Percentiles rank a stretch among this genome's conserved stretches.
Conservation (phyloP, 2,329 filamentous ascomycete species). For the Penicillium verrucosum region DNA sequence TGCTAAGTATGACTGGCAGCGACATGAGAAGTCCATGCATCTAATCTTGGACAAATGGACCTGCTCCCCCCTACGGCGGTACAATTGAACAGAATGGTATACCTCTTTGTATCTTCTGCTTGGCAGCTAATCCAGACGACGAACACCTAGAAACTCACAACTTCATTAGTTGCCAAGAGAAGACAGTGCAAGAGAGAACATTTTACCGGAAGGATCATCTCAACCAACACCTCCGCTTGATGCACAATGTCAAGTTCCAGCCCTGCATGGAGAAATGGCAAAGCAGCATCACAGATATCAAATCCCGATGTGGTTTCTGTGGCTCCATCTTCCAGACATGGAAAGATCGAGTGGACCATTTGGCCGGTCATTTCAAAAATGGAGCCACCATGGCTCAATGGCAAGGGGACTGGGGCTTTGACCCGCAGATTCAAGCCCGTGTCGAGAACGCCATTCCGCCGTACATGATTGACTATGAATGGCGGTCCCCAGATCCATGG, state of each 20-base stretch:
- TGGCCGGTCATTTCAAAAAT: conserved; percentile 41
- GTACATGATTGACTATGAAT: conserved; percentile 37
- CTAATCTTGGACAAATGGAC: conserved; percentile 58
- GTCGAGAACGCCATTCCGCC: conserved; percentile 39
- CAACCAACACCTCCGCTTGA: conserved; percentile 58
- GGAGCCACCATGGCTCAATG: conserved; percentile 39
- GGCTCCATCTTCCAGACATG: conserved; percentile 40
- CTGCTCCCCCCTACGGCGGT: conserved; percentile 57
- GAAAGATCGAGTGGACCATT: conserved; percentile 44
- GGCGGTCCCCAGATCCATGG: conserved; percentile 32
- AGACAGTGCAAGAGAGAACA: conserved; percentile 57
- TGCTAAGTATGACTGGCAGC: conserved; percentile 58
- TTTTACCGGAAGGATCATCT: conserved; percentile 64
- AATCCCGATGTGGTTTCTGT: conserved; percentile 48
- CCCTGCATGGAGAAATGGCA: conserved; percentile 59
- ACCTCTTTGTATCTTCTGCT: conserved; percentile 59
- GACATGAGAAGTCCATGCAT: conserved; percentile 58
- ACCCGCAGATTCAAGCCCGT: conserved; percentile 33
- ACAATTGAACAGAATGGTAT: conserved; percentile 50
- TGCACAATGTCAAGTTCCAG: conserved; percentile 57
- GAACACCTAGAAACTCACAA: conserved; percentile 61
- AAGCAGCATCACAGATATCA: conserved; percentile 53
- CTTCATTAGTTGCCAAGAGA: conserved; percentile 58
- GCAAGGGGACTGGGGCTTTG: conserved; percentile 44
- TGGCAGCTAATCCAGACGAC: conserved; percentile 50